These are phyloP conservation scores for Debaryomyces castellii DNA, from an alignment of 805 yeast species.

Conservation along the genomic window DNA sequence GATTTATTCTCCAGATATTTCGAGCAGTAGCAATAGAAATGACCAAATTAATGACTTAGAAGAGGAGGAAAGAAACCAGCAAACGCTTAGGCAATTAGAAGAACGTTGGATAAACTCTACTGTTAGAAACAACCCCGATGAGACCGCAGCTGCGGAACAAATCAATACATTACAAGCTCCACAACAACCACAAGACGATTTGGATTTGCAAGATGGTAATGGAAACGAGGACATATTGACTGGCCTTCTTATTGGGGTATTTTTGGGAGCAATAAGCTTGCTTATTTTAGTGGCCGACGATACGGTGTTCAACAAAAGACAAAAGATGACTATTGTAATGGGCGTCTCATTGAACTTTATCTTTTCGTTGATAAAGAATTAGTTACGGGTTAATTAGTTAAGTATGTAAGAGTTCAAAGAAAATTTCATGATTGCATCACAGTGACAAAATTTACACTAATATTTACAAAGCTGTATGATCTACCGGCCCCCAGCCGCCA, in stretches of 20 bases:
- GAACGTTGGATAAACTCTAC: constrained; percentile 88
- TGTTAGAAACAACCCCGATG: constrained; percentile 39
- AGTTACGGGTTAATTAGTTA: constrained; percentile 23
- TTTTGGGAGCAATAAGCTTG: constrained; percentile 66
- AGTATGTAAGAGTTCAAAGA: too few species aligned
- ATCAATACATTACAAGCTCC: constrained; percentile 4
- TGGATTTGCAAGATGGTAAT: constrained; percentile 23
- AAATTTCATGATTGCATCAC: not conserved
- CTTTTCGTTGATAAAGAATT: constrained; percentile 58
- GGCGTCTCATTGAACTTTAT: constrained; percentile 70
- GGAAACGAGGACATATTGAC: constrained; percentile 64
- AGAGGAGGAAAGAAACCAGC: constrained; percentile 40
- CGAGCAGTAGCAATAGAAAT: constrained; percentile 11
- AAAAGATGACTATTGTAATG: constrained; percentile 67
- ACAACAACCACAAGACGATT: constrained; percentile 23
- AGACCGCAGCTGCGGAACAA: constrained; percentile 8
- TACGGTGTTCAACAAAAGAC: constrained; percentile 56
- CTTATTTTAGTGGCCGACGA: constrained; percentile 62
- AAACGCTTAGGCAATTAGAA: constrained; percentile 60
- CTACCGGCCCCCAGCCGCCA: constrained; percentile 47
- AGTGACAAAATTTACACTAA: not conserved
- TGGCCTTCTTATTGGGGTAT: constrained; percentile 72
- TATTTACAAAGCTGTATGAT: constrained; percentile 31
- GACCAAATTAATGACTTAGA: constrained; percentile 36
- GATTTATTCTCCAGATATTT: constrained; percentile 53